phyloP scores from a whole-genome alignment of 176 grass and related monocot species.

The Luzula sylvatica region DNA sequence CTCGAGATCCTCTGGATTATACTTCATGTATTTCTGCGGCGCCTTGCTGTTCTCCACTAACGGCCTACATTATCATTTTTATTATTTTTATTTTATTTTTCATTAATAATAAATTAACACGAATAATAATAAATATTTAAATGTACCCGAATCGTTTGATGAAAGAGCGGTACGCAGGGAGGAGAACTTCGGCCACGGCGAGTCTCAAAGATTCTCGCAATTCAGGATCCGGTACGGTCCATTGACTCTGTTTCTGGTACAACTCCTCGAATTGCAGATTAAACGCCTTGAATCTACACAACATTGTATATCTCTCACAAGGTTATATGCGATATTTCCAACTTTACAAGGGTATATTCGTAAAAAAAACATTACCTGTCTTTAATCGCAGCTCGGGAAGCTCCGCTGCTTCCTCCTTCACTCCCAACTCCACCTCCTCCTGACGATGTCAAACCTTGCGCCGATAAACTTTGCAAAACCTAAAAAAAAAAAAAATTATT shows the following conservation, averaged over 20 bases:
- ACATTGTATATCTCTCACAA: too few species aligned
- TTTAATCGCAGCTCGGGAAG: constrained; percentile 68
- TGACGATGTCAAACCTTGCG: constrained; percentile 66
- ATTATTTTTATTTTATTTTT: background rate
- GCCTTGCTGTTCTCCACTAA: constrained; percentile 76
- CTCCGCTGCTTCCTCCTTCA: constrained; percentile 61
- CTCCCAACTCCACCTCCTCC: constrained; percentile 51
- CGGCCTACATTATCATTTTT: constrained; percentile 33
- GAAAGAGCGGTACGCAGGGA: constrained; percentile 89
- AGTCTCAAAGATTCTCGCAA: constrained; percentile 68
- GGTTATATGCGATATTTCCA: too few species aligned
- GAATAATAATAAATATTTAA: background rate
- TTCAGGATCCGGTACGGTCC: constrained; percentile 86
- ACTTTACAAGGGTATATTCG: too few species aligned
- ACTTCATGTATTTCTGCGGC: constrained; percentile 66
- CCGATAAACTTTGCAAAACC: constrained; percentile 68
- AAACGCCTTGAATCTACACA: constrained; percentile 74
- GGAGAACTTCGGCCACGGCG: constrained; percentile 79
- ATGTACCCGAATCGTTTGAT: constrained; percentile 76
- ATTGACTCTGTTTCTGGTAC: constrained; percentile 79
- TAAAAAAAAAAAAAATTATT: constrained; percentile 18
- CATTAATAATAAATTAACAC: background rate
- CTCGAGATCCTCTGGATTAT: constrained; percentile 74
- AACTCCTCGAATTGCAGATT: constrained; percentile 77
- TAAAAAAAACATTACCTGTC: constrained; percentile 56